Base-by-base conservation (phyloP, 441 rosid genomes). In the Adansonia grandidieri region DNA sequence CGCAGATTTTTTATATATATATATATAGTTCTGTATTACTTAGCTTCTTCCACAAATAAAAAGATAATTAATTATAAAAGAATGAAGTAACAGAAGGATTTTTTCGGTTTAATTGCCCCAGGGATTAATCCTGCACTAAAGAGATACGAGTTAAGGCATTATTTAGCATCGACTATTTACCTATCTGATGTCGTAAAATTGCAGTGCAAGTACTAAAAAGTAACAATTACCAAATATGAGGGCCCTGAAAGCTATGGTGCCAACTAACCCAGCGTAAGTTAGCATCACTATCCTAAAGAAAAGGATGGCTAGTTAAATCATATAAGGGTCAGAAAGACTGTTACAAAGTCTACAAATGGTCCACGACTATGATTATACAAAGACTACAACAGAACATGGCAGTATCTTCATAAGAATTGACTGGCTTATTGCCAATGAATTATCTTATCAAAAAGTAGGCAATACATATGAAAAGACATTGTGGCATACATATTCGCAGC, bases 401-500 rank as follows among this genome's bases (percentile, higher is more conserved):
- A 28, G 83, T 82, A 83, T 76, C 83, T 65, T 70, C 47, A 70
- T 76, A 73, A 70, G 77, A 70, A 88, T 82, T 80, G 86, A 84
- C 80, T 80, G 76, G 45, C 66, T 65, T 70, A 70, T 82, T 58
- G 77, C 47, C 79, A 73, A 81, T 82, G 84, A 64, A 77, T 71
- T 56, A 68, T 86, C 81, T 73, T 62, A 69, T 87, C 85, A 79
- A 44, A 73, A 58, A 75, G 73, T 81, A 73, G 82, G 50, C 84
- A 80, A 50, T 70, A 70, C 28, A 79, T 79, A 83, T 81, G 84
- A 80, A 72, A 82, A 86, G 84, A 81, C 75, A 63, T 53, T 67
- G 69, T 71, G 82, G 90, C 50, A 91, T 87, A 84, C 68, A 63
- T 86, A 86, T 91, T 89, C 95, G 80, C 80, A 84, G 85, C 78